Percentiles rank a stretch among this genome's conserved stretches.
These are phyloP conservation scores for Typha latifolia DNA, from an alignment of 176 grass and related monocot species.

Conservation along the genomic window DNA sequence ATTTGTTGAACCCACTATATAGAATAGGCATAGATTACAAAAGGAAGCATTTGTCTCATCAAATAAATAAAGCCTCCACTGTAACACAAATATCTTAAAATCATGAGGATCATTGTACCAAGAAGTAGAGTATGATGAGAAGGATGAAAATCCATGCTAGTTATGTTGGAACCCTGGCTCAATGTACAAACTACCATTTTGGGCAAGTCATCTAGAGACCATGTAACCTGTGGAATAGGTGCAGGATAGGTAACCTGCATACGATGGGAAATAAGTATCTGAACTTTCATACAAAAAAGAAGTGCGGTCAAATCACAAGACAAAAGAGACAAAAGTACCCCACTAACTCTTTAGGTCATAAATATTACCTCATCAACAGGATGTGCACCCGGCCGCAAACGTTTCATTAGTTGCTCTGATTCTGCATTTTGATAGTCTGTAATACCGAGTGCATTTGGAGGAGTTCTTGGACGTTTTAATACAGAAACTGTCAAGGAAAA, in stretches of 20 bases:
- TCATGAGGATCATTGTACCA: slow-evolving; percentile 35
- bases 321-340: too few species aligned
- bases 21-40: slow-evolving; percentile 14
- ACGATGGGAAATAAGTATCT: slow-evolving; percentile 17
- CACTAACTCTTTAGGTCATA: neutral
- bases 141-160: slow-evolving; percentile 97
- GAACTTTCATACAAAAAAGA: slow-evolving; percentile 17
- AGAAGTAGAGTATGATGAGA: slow-evolving; percentile 75
- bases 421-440: slow-evolving; percentile 90
- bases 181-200: slow-evolving; percentile 64
- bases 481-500: slow-evolving; percentile 47
- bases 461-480: slow-evolving; percentile 56
- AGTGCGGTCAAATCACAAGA: too few species aligned
- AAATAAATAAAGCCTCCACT: neutral
- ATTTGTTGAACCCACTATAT: slow-evolving; percentile 68
- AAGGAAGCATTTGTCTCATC: slow-evolving; percentile 5
- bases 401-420: slow-evolving; percentile 92
- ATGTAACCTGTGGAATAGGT: slow-evolving; percentile 51
- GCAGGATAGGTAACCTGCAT: slow-evolving; percentile 69
- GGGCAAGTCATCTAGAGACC: slow-evolving; percentile 89
- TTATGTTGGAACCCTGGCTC: slow-evolving; percentile 69
- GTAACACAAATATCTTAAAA: neutral
- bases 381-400: slow-evolving; percentile 57
- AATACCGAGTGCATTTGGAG: slow-evolving; percentile 28
- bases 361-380: slow-evolving; percentile 71